Percentiles rank a stretch among this genome's conserved stretches.
These are phyloP conservation scores for Aspergillus sojae DNA, from an alignment of 2,329 filamentous ascomycete genomes.

Conservation along the genomic window DNA sequence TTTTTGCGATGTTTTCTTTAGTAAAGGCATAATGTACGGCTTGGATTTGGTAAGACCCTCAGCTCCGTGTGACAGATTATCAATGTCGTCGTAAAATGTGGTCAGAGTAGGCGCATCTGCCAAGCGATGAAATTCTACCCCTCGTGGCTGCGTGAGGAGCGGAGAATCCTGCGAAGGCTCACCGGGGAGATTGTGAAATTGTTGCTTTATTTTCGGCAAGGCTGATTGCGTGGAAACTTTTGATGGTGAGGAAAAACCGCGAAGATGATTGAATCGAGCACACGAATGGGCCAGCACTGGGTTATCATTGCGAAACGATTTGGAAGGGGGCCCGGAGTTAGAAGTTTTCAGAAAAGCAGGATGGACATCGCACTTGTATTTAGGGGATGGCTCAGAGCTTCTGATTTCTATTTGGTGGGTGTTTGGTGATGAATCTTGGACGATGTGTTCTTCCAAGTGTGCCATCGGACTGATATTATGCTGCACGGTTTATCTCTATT, in stretches of 20 bases:
- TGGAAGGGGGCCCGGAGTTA: not conserved
- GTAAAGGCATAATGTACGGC: slow-evolving; percentile 57
- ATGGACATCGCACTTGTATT: slow-evolving; percentile 4
- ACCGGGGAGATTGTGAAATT: not conserved
- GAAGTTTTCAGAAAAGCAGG: not conserved
- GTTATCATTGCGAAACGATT: slow-evolving; percentile 11
- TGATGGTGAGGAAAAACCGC: not conserved
- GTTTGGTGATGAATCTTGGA: slow-evolving; percentile 8
- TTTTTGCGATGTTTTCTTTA: slow-evolving; percentile 56
- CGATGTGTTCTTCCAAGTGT: slow-evolving; percentile 5
- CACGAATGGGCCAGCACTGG: slow-evolving; percentile 5
- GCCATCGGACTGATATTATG: slow-evolving; percentile 9
- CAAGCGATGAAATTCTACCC: not conserved
- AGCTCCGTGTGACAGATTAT: slow-evolving; percentile 24
- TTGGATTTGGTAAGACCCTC: slow-evolving; percentile 29
- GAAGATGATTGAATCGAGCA: not conserved
- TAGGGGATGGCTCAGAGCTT: not conserved
- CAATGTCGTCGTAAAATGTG: slow-evolving; percentile 18
- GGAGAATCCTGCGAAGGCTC: not conserved
- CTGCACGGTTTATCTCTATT: not conserved
- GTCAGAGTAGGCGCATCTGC: slow-evolving; percentile 7
- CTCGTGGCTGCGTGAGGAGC: not conserved
- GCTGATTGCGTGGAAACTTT: not conserved
- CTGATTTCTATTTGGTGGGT: not conserved
- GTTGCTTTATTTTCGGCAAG: not conserved